Conservation (phyloP, 257 asterid genomes). For the Anisodus tanguticus region DNA sequence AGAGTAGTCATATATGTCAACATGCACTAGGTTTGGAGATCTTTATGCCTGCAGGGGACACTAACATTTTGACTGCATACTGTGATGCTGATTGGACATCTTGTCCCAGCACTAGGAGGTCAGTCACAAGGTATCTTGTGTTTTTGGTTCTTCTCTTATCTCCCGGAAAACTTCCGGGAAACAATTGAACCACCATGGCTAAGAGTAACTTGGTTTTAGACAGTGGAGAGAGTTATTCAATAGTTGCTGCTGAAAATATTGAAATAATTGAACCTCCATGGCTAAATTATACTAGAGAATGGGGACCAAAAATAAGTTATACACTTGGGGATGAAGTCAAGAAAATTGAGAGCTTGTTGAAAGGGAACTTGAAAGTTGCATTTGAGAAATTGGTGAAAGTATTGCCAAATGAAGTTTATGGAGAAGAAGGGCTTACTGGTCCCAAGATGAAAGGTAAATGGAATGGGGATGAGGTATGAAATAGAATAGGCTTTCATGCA, state of each 20-base stretch:
- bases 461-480: slow-evolving; percentile 60
- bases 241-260: slow-evolving; percentile 60
- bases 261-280: slow-evolving; percentile 69
- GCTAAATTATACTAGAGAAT: slow-evolving; percentile 58
- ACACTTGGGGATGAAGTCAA: slow-evolving; percentile 50
- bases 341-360: slow-evolving; percentile 38
- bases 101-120: too few relatives aligned
- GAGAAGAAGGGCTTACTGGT: slow-evolving; percentile 81
- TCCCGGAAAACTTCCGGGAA: too few relatives aligned
- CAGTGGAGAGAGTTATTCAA: slow-evolving; percentile 47
- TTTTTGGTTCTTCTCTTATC: too few relatives aligned
- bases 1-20: too few relatives aligned
- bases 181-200: slow-evolving; percentile 53
- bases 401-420: slow-evolving; percentile 68
- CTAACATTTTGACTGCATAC: too few relatives aligned
- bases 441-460: slow-evolving; percentile 73
- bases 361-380: slow-evolving; percentile 38
- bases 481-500: background rate
- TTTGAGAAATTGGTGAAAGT: slow-evolving; percentile 46
- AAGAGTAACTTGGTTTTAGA: slow-evolving; percentile 65
- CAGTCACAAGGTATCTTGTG: too few relatives aligned
- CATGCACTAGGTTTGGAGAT: too few relatives aligned
- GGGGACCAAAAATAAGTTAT: slow-evolving; percentile 74
- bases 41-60: too few relatives aligned
- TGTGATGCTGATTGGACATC: too few relatives aligned